Base-by-base conservation (phyloP, 2,329 filamentous ascomycete species). In the Colletotrichum coccodes region DNA sequence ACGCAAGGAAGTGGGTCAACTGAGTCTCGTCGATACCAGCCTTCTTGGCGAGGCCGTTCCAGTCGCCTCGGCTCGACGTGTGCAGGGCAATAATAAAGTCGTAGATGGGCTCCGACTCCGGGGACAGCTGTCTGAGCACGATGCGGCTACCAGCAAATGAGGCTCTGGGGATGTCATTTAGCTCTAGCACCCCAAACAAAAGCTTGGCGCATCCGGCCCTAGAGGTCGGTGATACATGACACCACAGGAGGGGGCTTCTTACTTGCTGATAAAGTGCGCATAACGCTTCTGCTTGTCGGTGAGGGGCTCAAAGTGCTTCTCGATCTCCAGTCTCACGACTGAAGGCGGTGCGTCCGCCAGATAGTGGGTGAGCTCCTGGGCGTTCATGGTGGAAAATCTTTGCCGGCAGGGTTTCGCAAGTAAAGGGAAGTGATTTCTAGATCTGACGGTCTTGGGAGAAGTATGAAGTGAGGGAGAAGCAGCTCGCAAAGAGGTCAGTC, bases 301-400 rank as follows among this genome's bases (percentile, higher is more conserved):
- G 70, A 96, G 81, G 40, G 90, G 89, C 63, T 95, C 92, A 75
- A 98, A 99, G 82, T 98, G 95, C 78, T 94, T 93, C 82, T 94
- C 94, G 79, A 98, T 96, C 79, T 94, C 91, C 57, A 99, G 89
- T 54, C 91, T 90, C 68, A 98, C 95, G 64, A 98, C 90, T 56
- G 91, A 92, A 1, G 96, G 96, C 52, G 96, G 96, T 72, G 92
- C 91, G 81, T 99, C 96, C 53, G 96, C 95, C 70, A 97, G 87
- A 80, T 97, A 98, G 78, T 97, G 92, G 79, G 85, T 84, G 71
- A 91, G 83, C 72, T 91, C 89, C 73, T 86, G 81, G 66, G 87
- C 80, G 74, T 89, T 84, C 87, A 91, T 90, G 72, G 79, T 83
- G 54, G 74, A 76, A 70, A 71, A 71, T 71, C 68, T 71, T 64